phyloP scores from a whole-genome alignment of 768 basidiomycete genomes.

The Suillus subalutaceus region DNA sequence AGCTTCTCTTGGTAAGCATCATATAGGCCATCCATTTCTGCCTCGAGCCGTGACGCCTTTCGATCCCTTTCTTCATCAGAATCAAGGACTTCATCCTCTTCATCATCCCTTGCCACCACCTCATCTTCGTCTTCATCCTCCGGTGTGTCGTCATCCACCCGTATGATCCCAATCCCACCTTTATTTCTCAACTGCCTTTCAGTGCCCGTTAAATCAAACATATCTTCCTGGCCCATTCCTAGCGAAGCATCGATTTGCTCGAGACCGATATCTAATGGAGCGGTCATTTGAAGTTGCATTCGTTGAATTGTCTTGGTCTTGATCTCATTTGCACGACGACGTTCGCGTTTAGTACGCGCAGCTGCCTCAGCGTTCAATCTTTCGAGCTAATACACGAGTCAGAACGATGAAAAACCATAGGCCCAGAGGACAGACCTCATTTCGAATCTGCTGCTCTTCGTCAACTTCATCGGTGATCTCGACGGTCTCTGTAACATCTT shows the following conservation, averaged over 20 bases:
- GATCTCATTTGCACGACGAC: constrained; percentile 85
- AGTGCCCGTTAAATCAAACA: constrained; percentile 81
- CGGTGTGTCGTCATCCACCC: constrained; percentile 44
- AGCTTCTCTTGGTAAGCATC: constrained; percentile 81
- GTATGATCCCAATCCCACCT: constrained; percentile 41
- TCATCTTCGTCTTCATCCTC: constrained; percentile 46
- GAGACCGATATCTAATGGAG: constrained; percentile 94
- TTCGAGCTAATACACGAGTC: constrained; percentile 60
- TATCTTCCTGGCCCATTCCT: constrained; percentile 76
- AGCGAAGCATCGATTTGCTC: constrained; percentile 80
- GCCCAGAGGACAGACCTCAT: constrained; percentile 62
- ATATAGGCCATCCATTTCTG: constrained; percentile 88
- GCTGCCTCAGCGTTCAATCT: constrained; percentile 77
- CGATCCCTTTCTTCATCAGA: constrained; percentile 72
- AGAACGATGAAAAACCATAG: constrained; percentile 13
- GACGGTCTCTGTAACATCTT: constrained; percentile 74
- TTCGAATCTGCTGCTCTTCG: constrained; percentile 87
- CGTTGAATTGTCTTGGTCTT: constrained; percentile 87
- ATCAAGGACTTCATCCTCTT: constrained; percentile 51
- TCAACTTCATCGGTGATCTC: constrained; percentile 72
- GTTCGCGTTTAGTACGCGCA: constrained; percentile 75
- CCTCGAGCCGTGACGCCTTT: constrained; percentile 69
- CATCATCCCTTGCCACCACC: constrained; percentile 29
- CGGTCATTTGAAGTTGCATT: constrained; percentile 97
- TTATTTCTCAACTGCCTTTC: constrained; percentile 49